phyloP scores from a whole-genome alignment of 2,329 filamentous ascomycete genomes.

The Epichloe uncinata region DNA sequence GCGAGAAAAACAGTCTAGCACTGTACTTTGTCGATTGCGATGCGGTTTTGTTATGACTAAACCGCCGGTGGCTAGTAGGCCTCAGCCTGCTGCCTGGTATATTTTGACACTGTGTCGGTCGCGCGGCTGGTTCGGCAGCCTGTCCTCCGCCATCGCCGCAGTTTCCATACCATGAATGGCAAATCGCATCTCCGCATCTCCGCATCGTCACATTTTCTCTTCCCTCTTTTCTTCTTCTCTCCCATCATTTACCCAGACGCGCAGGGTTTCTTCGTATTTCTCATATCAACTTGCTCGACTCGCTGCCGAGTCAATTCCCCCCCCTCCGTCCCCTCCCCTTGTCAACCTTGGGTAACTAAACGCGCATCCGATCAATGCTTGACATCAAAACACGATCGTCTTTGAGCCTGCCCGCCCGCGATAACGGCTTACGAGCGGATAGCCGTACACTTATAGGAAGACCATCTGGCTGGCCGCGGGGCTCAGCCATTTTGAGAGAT shows the following conservation, averaged over 20 bases:
- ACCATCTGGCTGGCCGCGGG: neutral
- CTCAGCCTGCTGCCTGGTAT: neutral
- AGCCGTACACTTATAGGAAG: neutral
- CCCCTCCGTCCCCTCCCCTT: too few relatives aligned
- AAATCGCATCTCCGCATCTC: neutral
- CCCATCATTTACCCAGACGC: neutral
- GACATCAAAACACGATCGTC: neutral
- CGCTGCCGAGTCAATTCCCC: neutral
- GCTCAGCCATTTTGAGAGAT: neutral
- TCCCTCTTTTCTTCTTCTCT: neutral
- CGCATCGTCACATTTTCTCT: neutral
- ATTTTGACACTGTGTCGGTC: slow-evolving; percentile 1
- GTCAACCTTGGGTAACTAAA: too few relatives aligned
- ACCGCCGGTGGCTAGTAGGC: too few relatives aligned
- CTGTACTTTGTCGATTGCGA: neutral
- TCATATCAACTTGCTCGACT: neutral
- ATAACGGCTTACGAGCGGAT: neutral
- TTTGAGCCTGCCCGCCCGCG: neutral
- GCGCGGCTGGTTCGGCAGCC: slow-evolving; percentile 1
- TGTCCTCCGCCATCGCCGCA: neutral
- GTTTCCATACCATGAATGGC: neutral
- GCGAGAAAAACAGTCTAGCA: neutral
- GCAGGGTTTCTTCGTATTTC: neutral
- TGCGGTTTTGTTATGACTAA: too few relatives aligned
- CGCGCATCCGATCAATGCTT: neutral